Percentiles rank a stretch among this genome's conserved stretches.
phyloP scores from a whole-genome alignment of 1,284 basidiomycete genomes.

The Papiliotrema nemorosa region DNA sequence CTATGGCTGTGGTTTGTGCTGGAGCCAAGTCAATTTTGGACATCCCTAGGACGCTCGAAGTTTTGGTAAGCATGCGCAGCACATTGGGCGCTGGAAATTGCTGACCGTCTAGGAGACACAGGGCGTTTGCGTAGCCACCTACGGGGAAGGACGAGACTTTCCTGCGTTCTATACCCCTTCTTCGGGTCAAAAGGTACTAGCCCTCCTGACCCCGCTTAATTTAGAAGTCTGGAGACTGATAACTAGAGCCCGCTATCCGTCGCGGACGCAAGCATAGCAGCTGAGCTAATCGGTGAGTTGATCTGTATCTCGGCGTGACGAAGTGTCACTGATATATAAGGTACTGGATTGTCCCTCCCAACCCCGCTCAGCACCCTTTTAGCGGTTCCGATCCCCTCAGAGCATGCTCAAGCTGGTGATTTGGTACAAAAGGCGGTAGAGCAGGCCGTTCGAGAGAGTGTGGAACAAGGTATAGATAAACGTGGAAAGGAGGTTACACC shows the following conservation, averaged over 20 bases:
- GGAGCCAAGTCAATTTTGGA: slow-evolving; percentile 96
- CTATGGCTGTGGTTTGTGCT: slow-evolving; percentile 83
- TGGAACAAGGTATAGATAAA: slow-evolving; percentile 73
- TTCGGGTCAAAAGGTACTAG: slow-evolving; percentile 78
- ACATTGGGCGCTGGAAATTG: neutral
- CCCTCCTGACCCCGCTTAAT: too few species aligned
- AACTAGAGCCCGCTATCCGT: slow-evolving; percentile 67
- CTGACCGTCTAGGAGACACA: slow-evolving; percentile 88
- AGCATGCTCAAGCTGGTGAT: slow-evolving; percentile 65
- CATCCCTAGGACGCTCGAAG: slow-evolving; percentile 88
- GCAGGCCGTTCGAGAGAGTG: slow-evolving; percentile 77
- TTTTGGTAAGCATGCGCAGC: slow-evolving; percentile 60
- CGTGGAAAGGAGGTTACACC: slow-evolving; percentile 91
- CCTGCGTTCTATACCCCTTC: slow-evolving; percentile 88
- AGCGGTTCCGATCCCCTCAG: slow-evolving; percentile 83
- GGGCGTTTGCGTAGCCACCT: slow-evolving; percentile 86
- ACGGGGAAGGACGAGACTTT: slow-evolving; percentile 71
- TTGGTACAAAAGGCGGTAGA: slow-evolving; percentile 77
- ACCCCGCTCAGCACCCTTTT: slow-evolving; percentile 59
- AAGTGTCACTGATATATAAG: slow-evolving; percentile 14
- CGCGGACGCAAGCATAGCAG: slow-evolving; percentile 59
- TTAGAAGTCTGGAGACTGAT: neutral
- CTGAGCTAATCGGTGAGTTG: slow-evolving; percentile 64
- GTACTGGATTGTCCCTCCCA: slow-evolving; percentile 43
- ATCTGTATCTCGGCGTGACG: neutral